Conservation (phyloP, 495 filamentous ascomycete genomes). For the Penicillium parvum region DNA sequence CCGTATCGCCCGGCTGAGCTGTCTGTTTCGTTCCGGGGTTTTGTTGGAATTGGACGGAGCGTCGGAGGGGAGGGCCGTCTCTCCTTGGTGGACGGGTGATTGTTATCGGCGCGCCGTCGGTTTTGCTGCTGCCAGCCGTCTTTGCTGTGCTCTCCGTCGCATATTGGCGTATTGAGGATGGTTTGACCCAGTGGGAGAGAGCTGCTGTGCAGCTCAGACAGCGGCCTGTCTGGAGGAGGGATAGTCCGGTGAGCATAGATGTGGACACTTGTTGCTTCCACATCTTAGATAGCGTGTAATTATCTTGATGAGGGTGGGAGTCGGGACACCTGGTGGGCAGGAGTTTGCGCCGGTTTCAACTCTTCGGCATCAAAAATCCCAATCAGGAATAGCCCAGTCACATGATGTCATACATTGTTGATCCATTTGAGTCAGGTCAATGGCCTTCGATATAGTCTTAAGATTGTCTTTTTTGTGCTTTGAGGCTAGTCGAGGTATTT, state of each 20-base stretch:
- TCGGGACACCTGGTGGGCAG: background rate
- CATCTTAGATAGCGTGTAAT: constrained; percentile 22
- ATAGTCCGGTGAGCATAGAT: constrained; percentile 17
- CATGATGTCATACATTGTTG: background rate
- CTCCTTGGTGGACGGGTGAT: background rate
- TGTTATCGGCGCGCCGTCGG: constrained; percentile 5
- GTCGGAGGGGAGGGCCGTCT: constrained; percentile 5
- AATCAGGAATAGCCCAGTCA: constrained; percentile 1
- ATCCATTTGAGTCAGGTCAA: background rate
- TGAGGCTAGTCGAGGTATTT: too few species aligned
- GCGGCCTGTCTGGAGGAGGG: constrained; percentile 27
- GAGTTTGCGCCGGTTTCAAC: background rate
- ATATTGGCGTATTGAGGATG: constrained; percentile 30
- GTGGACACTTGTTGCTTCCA: constrained; percentile 28
- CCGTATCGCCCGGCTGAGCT: constrained; percentile 44
- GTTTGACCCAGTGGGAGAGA: constrained; percentile 17
- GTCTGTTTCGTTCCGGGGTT: constrained; percentile 23
- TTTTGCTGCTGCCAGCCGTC: background rate
- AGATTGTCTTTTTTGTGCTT: too few species aligned
- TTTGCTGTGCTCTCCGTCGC: constrained; percentile 22
- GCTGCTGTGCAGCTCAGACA: constrained; percentile 32
- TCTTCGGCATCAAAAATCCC: constrained; percentile 4
- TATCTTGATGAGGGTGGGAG: constrained; percentile 5
- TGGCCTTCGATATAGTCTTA: too few species aligned
- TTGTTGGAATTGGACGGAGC: constrained; percentile 29